phyloP scores from a whole-genome alignment of 495 filamentous ascomycete species.

The Penicillium odoratum region DNA sequence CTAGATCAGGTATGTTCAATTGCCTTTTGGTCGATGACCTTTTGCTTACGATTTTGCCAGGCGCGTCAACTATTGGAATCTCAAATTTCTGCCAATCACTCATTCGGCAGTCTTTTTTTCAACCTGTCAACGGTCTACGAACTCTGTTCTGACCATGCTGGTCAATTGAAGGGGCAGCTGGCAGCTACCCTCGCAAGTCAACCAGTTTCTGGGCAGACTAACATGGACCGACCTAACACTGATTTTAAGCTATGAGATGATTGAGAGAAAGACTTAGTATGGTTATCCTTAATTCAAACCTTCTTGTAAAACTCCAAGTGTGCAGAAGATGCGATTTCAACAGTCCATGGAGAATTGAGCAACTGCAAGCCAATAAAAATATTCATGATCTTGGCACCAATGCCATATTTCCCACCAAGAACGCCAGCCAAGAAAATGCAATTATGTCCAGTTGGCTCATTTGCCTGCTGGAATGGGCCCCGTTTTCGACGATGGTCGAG shows the following conservation, averaged over 20 bases:
- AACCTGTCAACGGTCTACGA: slow-evolving; percentile 93
- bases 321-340: slow-evolving; percentile 1
- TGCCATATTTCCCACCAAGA: slow-evolving; percentile 16
- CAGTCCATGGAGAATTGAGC: slow-evolving; percentile 11
- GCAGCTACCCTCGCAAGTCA: slow-evolving; percentile 66
- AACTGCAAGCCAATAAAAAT: slow-evolving; percentile 13
- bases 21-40: neutral
- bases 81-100: slow-evolving; percentile 57
- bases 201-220: slow-evolving; percentile 42
- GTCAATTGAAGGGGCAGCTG: slow-evolving; percentile 64
- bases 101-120: slow-evolving; percentile 77
- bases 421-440: slow-evolving; percentile 17
- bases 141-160: slow-evolving; percentile 77
- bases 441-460: slow-evolving; percentile 10
- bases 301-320: slow-evolving; percentile 19
- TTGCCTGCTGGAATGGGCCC: slow-evolving; percentile 21
- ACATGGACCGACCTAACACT: slow-evolving; percentile 67
- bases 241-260: slow-evolving; percentile 74
- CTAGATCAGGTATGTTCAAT: slow-evolving; percentile 63
- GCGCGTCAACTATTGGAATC: slow-evolving; percentile 62
- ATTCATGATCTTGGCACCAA: slow-evolving; percentile 11
- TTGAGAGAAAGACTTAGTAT: slow-evolving; percentile 9
- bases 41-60: slow-evolving; percentile 25
- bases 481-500: slow-evolving; percentile 26
- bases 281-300: slow-evolving; percentile 16